Percentiles rank a stretch among this genome's conserved stretches.
These are phyloP conservation scores for Brassica cretica DNA, from an alignment of 345 rosid species.

Conservation along the genomic window DNA sequence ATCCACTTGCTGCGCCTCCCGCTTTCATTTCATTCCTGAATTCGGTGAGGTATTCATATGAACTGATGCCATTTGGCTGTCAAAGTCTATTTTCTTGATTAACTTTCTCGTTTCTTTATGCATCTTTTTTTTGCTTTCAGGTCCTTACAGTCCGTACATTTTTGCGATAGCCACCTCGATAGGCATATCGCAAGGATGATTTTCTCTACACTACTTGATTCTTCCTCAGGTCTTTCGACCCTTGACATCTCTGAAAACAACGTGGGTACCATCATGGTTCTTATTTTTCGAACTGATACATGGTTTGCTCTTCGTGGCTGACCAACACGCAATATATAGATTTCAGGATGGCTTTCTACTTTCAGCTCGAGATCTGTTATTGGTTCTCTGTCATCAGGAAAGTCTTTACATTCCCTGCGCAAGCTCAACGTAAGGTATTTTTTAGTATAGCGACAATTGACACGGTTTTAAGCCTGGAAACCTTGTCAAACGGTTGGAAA, in stretches of 20 bases:
- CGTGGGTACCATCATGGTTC: constrained; percentile 49
- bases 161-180: constrained; percentile 57
- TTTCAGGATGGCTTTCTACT: constrained; percentile 82
- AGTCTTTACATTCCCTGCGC: constrained; percentile 59
- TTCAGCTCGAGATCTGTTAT: constrained; percentile 47
- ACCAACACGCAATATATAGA: constrained; percentile 43
- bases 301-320: constrained; percentile 20
- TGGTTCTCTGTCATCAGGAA: constrained; percentile 34
- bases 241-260: constrained; percentile 86
- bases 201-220: constrained; percentile 59
- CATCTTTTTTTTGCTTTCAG: constrained; percentile 41
- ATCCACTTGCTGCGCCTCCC: constrained; percentile 43
- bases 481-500: constrained; percentile 21
- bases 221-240: constrained; percentile 51
- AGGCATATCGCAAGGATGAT: constrained; percentile 46
- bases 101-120: constrained; percentile 14
- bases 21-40: constrained; percentile 61
- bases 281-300: constrained; percentile 7
- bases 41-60: constrained; percentile 58
- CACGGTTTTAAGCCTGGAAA: constrained; percentile 16
- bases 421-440: constrained; percentile 72
- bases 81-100: neutral
- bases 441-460: neutral
- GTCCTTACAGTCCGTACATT: constrained; percentile 61
- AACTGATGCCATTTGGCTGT: constrained; percentile 24